Evolutionary conservation across 148 eudicot species (phyloP).

Genomic region (Diospyros kaki): DNA sequence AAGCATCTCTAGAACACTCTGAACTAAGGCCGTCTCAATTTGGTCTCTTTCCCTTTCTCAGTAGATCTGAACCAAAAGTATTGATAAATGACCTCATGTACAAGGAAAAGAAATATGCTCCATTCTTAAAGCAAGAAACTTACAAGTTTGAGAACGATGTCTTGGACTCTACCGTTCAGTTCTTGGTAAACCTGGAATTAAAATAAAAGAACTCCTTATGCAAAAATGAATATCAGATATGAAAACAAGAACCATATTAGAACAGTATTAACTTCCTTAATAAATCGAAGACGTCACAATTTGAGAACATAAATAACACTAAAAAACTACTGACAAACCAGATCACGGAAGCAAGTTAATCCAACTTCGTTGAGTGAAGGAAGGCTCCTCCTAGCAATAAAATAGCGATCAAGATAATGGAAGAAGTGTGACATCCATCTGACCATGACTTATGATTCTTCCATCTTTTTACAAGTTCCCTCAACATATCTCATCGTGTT

Average conservation of each 20-base stretch:
- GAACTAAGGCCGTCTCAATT: too few species aligned
- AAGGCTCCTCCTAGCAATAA: constrained; percentile 15
- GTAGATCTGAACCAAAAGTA: neutral
- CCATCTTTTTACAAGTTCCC: constrained; percentile 42
- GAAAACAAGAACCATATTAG: too few species aligned
- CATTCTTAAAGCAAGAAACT: neutral
- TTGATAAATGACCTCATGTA: neutral
- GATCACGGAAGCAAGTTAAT: constrained; percentile 16
- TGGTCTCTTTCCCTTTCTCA: too few species aligned
- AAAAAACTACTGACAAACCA: constrained; percentile 14
- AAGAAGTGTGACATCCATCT: constrained; percentile 36
- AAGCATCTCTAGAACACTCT: constrained; percentile 30
- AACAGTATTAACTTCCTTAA: neutral
- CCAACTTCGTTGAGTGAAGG: constrained; percentile 18
- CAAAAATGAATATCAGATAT: neutral
- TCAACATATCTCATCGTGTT: constrained; percentile 40
- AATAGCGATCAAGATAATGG: constrained; percentile 26
- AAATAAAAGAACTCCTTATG: neutral
- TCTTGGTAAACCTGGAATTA: constrained; percentile 36
- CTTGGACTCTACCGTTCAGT: constrained; percentile 32
- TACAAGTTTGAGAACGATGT: constrained; percentile 50
- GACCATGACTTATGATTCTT: constrained; percentile 33
- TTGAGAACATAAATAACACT: neutral
- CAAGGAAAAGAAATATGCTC: neutral
- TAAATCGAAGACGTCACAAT: neutral